Percentiles rank a stretch among this genome's conserved stretches.
Conservation (phyloP, 345 rosid species). For the Brassica cretica region DNA sequence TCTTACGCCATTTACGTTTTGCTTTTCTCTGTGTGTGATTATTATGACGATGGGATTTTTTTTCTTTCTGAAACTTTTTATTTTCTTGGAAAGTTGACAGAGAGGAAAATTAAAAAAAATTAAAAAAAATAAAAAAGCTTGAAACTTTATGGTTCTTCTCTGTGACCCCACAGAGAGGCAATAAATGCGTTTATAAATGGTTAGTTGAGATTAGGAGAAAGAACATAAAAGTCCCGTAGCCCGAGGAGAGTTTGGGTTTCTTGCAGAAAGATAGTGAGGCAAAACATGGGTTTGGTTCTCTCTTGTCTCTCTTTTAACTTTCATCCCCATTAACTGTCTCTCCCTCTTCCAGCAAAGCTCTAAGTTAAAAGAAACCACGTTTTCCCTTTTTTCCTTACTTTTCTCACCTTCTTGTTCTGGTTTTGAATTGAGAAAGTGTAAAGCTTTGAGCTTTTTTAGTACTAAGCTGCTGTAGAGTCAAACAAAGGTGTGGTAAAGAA, state of each 20-base stretch:
- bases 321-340: constrained; percentile 46
- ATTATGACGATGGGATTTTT: constrained; percentile 35
- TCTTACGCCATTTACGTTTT: constrained; percentile 32
- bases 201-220: constrained; percentile 33
- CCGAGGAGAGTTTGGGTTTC: constrained; percentile 39
- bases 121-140: neutral
- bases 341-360: constrained; percentile 31
- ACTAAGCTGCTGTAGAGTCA: constrained; percentile 21
- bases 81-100: constrained; percentile 35
- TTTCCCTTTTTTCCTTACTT: neutral
- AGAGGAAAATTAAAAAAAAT: neutral
- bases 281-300: constrained; percentile 39
- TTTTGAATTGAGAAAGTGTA: neutral
- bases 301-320: constrained; percentile 42
- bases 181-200: constrained; percentile 37
- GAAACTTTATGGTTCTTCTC: constrained; percentile 36
- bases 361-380: neutral
- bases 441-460: neutral
- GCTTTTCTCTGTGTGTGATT: constrained; percentile 25
- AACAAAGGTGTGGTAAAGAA: constrained; percentile 21
- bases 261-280: constrained; percentile 43
- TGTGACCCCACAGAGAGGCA: constrained; percentile 16
- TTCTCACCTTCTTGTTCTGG: constrained; percentile 4
- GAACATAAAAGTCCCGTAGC: constrained; percentile 29
- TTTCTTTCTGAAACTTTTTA: constrained; percentile 26